A percentile compares a stretch with the other conserved stretches of the same genome.
phyloP scores from a whole-genome alignment of 2,329 filamentous ascomycete genomes.

The Ophiostoma angusticollis region DNA sequence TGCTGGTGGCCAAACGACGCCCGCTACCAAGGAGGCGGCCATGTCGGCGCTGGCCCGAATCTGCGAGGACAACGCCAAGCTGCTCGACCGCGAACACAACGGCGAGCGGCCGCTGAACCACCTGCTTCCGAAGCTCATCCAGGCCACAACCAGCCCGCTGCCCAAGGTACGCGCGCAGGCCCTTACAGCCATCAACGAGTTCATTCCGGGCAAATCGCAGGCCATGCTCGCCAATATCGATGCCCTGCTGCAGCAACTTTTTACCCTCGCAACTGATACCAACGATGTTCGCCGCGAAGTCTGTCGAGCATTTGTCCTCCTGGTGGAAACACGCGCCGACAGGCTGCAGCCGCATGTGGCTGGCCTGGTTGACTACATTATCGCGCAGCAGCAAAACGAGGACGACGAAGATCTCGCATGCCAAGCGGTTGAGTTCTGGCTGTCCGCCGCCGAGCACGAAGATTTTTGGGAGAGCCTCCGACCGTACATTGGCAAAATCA shows the following conservation, averaged over 20 bases:
- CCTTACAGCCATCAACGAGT: conserved; percentile 78
- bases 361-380: conserved; percentile 84
- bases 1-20: conserved; percentile 50
- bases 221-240: conserved; percentile 73
- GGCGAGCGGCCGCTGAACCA: conserved; percentile 79
- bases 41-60: conserved; percentile 91
- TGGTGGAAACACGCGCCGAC: conserved; percentile 82
- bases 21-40: conserved; percentile 75
- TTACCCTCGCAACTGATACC: conserved; percentile 63
- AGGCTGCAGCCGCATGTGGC: conserved; percentile 80
- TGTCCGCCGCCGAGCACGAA: conserved; percentile 80
- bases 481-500: conserved; percentile 70
- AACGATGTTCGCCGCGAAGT: conserved; percentile 83
- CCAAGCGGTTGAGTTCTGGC: conserved; percentile 95
- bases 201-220: conserved; percentile 73
- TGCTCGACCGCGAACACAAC: conserved; percentile 76
- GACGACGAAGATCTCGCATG: conserved; percentile 83
- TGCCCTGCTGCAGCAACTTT: conserved; percentile 67
- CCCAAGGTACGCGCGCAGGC: conserved; percentile 69
- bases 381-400: conserved; percentile 73
- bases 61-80: conserved; percentile 86
- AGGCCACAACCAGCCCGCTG: conserved; percentile 66
- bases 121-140: conserved; percentile 79
- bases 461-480: conserved; percentile 62
- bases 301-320: conserved; percentile 81